A percentile compares a stretch with the other conserved stretches of the same genome.
These are phyloP conservation scores for Verticillium tricorpus DNA, from an alignment of 2,329 filamentous ascomycete species.

Conservation along the genomic window DNA sequence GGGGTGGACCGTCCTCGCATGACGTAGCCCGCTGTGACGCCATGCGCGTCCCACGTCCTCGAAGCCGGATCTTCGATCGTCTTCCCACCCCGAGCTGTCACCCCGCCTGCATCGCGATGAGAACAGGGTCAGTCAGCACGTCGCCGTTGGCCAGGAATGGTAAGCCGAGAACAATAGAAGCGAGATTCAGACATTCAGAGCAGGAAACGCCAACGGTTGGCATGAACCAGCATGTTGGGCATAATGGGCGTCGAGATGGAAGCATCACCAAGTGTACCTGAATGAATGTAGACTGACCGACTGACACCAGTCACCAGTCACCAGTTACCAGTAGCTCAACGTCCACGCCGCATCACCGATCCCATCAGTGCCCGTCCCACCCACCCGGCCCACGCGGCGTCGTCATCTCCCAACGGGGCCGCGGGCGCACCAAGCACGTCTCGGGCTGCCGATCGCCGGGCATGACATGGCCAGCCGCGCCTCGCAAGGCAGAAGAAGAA, in stretches of 20 bases:
- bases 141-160: too few species aligned
- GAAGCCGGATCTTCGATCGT: too few species aligned
- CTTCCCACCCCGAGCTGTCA: too few species aligned
- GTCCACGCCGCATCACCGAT: neutral
- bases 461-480: neutral
- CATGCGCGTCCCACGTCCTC: too few species aligned
- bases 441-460: neutral
- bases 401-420: neutral
- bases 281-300: too few species aligned
- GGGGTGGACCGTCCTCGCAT: neutral
- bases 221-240: too few species aligned
- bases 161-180: too few species aligned
- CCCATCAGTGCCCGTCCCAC: neutral
- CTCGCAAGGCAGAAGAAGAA: neutral
- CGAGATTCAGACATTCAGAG: too few species aligned
- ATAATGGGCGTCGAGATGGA: neutral
- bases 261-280: neutral
- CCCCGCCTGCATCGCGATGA: too few species aligned
- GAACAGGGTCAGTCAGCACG: too few species aligned
- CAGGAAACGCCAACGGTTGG: too few species aligned
- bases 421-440: neutral
- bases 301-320: neutral
- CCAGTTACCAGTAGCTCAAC: neutral
- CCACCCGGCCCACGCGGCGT: slow-evolving; percentile 1
- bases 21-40: too few species aligned